Base-by-base conservation (phyloP, 1,284 basidiomycete genomes). In the Polyporus tsugae region DNA sequence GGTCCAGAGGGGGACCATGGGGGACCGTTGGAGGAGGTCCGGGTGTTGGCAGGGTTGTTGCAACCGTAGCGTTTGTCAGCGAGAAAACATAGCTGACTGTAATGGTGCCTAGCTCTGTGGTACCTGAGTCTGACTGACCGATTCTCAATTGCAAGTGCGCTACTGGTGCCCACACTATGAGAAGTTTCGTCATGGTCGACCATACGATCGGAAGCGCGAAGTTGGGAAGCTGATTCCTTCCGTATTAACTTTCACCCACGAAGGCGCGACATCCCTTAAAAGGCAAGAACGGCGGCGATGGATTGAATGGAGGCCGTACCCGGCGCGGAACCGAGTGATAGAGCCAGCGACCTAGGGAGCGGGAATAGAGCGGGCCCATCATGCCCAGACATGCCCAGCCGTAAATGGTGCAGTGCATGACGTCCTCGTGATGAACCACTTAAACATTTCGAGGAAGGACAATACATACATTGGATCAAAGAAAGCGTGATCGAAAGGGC, bases 1-100 rank as follows among this genome's bases (percentile, higher is more conserved):
- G 89, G 90, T 4, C 74, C 75, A 0, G 90, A 91, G 77, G 90
- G 90, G 9, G 90, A 91, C 70, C 81, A 81, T 19, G 84, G 80
- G 59, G 91, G 90, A 1, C 90, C 90, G 38, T 72, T 87, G 38
- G 80, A 81, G 66, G 90, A 91, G 74, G 81, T 88, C 2, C 73
- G 75, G n/a, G 75, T 81, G 2, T 76, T 91, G 42, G 55, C 61
- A n/a, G 59, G 60, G 35, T 36, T 63, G 36, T 53, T 71, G 25
- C 22, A 39, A 6, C 41, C 17, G 33, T 29, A 35, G 22, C 44
- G 42, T 29, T 17, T 39, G 58, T 39, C 39, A 22, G 13, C 38
- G 38, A 3, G 36, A 13, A 39, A 52, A 25, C 22, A 13, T 29
- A n/a, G 38, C 39, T 25, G 2, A n/a, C 58, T n/a, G 55, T n/a